Evolutionary conservation across 768 basidiomycete species (phyloP), one percentile per base, ranked within the genome.

Genomic region (Termitomyces sp.): DNA sequence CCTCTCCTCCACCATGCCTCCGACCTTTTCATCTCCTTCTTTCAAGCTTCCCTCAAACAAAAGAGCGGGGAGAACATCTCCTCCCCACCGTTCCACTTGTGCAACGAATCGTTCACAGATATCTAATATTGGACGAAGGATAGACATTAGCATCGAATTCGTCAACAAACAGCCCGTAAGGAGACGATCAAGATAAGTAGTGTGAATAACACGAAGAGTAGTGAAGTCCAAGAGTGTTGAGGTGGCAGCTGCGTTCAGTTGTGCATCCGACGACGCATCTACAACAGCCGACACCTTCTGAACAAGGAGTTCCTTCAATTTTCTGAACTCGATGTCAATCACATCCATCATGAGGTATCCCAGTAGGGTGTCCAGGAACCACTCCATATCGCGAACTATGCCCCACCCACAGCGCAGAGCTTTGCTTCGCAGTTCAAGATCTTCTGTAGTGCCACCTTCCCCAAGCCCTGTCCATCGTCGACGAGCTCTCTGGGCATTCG

Each of bases 331-430:
- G 16, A 85, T 82, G 58, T 95, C 93, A 34, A 95, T 80, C 9
- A 96, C 93, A 60, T 96, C 94, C 65, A 82, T 89, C 90, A 92
- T 91, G 58, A 92, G 83, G 69, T 97, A 95, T 10, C 85, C 85
- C 54, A 91, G 73, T 2, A 97, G 66, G 27, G 85, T 86, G 68
- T 95, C 92, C 56, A 96, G 75, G 67, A 95, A 95, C 92, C 92
- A 95, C 41, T 85, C 82, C 93, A 95, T 94, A 65, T 89, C 85
- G 65, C 92, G 75, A 8, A 94, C 87, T 31, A 89, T 81, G 1
- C 91, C 92, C 94, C 94, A 97, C 2, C 89, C 87, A 58, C 85
- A 87, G 57, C 93, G 78, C 56, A 92, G 74, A 19, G 93, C 77
- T 50, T 77, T 77, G 57, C 81, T 79, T 38, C 91, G 81, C 11